These are phyloP conservation scores for Allium fistulosum DNA, from an alignment of 106 monocot genomes.

Conservation along the genomic window DNA sequence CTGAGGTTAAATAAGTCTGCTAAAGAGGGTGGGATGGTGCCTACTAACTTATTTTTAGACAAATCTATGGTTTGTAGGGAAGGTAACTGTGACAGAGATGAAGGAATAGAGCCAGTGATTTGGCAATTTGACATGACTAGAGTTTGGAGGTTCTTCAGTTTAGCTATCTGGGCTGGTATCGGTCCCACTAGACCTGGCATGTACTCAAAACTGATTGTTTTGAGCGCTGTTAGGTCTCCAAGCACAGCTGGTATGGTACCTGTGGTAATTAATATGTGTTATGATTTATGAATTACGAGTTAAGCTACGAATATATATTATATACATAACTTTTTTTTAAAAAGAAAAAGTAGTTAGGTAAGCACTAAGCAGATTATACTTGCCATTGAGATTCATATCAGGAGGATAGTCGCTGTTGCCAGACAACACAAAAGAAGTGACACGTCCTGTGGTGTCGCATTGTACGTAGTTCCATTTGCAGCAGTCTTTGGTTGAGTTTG, in stretches of 20 bases:
- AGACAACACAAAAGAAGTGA: too few relatives aligned
- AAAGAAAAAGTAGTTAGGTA: too few relatives aligned
- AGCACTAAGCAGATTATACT: too few relatives aligned
- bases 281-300: too few relatives aligned
- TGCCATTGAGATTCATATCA: too few relatives aligned
- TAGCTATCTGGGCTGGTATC: neutral
- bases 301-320: too few relatives aligned
- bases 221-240: neutral
- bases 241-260: neutral
- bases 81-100: neutral
- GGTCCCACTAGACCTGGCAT: neutral
- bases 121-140: neutral
- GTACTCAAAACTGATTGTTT: neutral
- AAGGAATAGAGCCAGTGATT: neutral
- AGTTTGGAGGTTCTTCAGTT: neutral
- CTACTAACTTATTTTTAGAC: neutral
- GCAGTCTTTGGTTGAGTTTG: too few relatives aligned
- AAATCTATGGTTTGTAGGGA: neutral
- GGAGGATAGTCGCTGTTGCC: too few relatives aligned
- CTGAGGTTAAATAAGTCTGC: constrained; percentile 19
- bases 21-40: neutral
- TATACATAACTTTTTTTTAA: too few relatives aligned
- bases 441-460: too few relatives aligned
- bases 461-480: too few relatives aligned
- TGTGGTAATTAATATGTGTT: too few relatives aligned